Evolutionary conservation across 2,329 filamentous ascomycete genomes (phyloP).

Genomic region (Xylariales sp.): DNA sequence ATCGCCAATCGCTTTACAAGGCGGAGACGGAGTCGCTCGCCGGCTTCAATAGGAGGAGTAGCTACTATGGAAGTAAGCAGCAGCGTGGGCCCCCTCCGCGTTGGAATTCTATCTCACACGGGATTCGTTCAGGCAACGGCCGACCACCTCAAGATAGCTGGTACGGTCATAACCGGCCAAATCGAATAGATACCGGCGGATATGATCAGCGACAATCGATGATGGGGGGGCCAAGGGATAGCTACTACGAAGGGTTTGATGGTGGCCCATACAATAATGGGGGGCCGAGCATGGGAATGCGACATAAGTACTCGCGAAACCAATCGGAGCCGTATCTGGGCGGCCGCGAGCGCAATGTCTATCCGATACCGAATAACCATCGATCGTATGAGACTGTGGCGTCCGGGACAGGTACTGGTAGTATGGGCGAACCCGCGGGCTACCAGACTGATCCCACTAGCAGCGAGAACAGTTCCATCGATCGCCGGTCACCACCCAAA

Average conservation of each 20-base stretch:
- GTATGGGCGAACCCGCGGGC: slow-evolving; percentile 77
- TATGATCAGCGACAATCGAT: slow-evolving; percentile 53
- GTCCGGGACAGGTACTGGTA: slow-evolving; percentile 77
- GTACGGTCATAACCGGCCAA: slow-evolving; percentile 58
- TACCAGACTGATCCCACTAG: slow-evolving; percentile 87
- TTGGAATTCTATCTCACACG: slow-evolving; percentile 31
- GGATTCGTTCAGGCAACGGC: slow-evolving; percentile 48
- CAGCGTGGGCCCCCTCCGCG: slow-evolving; percentile 20
- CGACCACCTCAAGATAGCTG: slow-evolving; percentile 65
- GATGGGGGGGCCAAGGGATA: slow-evolving; percentile 51
- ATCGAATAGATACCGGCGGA: slow-evolving; percentile 56
- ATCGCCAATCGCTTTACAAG: slow-evolving; percentile 67
- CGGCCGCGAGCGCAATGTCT: slow-evolving; percentile 58
- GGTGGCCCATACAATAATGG: slow-evolving; percentile 51
- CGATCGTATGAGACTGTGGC: slow-evolving; percentile 89
- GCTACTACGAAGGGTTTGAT: slow-evolving; percentile 57
- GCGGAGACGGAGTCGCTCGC: slow-evolving; percentile 60
- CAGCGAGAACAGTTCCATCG: slow-evolving; percentile 92
- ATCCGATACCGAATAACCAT: slow-evolving; percentile 72
- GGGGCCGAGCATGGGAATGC: slow-evolving; percentile 45
- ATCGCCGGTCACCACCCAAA: slow-evolving; percentile 72
- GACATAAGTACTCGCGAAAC: slow-evolving; percentile 56
- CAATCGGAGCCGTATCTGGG: slow-evolving; percentile 60
- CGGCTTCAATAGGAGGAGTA: slow-evolving; percentile 66
- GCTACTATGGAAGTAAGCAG: slow-evolving; percentile 47